A percentile compares a stretch with the other conserved stretches of the same genome.
Conservation (phyloP, 305 asterid genomes). For the Fraxinus albicans region DNA sequence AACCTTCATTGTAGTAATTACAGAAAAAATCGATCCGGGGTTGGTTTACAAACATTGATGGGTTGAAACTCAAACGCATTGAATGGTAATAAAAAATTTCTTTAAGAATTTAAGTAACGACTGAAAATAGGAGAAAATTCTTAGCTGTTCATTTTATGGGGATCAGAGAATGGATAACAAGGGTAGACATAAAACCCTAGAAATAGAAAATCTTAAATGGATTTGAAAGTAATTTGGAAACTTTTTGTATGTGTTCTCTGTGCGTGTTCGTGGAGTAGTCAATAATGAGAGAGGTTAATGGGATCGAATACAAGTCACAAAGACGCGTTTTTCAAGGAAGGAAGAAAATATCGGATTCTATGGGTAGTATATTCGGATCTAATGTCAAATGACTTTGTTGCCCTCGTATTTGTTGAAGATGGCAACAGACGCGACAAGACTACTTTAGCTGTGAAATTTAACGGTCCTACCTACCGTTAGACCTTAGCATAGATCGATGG, state of each 20-base stretch:
- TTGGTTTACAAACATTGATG: conserved; percentile 20
- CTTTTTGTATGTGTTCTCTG: neutral
- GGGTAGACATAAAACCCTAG: neutral
- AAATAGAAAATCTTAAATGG: neutral
- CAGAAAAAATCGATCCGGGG: neutral
- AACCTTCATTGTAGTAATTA: conserved; percentile 28
- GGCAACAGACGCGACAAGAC: neutral
- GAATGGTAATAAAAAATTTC: neutral
- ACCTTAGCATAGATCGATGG: neutral
- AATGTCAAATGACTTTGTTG: neutral
- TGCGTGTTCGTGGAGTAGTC: neutral
- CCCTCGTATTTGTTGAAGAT: neutral
- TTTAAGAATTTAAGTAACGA: conserved; percentile 12
- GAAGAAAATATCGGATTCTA: neutral
- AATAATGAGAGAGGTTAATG: neutral
- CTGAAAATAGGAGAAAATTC: conserved; percentile 17
- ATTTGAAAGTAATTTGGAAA: neutral
- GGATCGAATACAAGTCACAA: neutral
- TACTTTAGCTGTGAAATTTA: neutral
- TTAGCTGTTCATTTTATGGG: conserved; percentile 1
- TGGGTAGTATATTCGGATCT: neutral
- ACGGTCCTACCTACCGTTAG: neutral
- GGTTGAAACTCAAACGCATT: neutral
- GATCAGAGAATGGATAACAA: neutral
- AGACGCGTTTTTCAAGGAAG: neutral